phyloP scores from a whole-genome alignment of 2,329 filamentous ascomycete genomes.

The Fusarium buxicola region DNA sequence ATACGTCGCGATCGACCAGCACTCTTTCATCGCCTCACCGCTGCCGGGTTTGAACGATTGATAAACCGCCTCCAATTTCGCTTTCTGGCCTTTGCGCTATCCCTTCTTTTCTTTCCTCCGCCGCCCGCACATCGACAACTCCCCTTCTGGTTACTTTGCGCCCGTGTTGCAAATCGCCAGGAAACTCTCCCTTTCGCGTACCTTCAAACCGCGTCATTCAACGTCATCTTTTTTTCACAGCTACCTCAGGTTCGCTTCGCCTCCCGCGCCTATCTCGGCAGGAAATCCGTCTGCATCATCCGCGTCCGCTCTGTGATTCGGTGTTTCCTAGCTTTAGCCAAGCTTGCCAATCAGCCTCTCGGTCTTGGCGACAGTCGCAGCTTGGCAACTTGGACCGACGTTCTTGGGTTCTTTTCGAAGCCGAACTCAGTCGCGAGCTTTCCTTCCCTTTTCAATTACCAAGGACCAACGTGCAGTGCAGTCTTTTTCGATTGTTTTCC shows the following conservation, averaged over 20 bases:
- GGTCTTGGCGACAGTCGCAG: conserved; percentile 35
- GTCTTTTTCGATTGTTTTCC: not conserved
- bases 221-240: conserved; percentile 12
- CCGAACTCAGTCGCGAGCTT: conserved; percentile 18
- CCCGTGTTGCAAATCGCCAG: conserved; percentile 8
- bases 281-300: not conserved
- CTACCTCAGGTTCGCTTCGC: conserved; percentile 7
- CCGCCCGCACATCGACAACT: conserved; percentile 7
- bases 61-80: conserved; percentile 7
- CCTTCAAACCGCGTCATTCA: conserved; percentile 16
- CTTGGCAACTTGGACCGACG: conserved; percentile 32
- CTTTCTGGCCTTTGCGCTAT: conserved; percentile 5
- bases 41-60: conserved; percentile 7
- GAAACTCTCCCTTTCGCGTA: conserved; percentile 8
- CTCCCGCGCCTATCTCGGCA: conserved; percentile 12
- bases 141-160: conserved; percentile 10
- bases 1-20: conserved; percentile 1
- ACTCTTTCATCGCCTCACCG: conserved; percentile 4
- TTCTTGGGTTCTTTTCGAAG: conserved; percentile 20
- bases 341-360: conserved; percentile 33
- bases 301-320: conserved; percentile 24
- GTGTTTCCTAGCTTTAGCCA: conserved; percentile 27
- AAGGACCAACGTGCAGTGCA: not conserved
- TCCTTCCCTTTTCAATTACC: conserved; percentile 19
- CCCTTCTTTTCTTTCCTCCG: conserved; percentile 2